Evolutionary conservation across 2,329 filamentous ascomycete species (phyloP).

Genomic region (Teratosphaeria destructans): DNA sequence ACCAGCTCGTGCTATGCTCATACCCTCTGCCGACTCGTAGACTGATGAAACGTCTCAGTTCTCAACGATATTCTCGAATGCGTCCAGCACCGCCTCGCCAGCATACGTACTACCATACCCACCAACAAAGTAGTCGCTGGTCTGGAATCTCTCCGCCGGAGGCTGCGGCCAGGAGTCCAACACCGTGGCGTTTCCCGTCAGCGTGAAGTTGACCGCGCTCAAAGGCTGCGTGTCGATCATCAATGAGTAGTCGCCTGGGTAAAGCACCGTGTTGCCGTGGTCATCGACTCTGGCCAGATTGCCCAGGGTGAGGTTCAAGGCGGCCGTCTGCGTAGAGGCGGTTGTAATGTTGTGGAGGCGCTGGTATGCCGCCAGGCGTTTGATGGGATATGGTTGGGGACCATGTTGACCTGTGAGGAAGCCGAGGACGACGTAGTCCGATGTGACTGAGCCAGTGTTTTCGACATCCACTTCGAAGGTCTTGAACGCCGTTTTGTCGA

Average conservation of each 20-base stretch:
- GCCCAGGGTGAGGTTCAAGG: conserved; percentile 29
- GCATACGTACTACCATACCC: conserved; percentile 3
- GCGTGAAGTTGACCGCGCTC: conserved; percentile 15
- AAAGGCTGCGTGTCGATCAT: conserved; percentile 31
- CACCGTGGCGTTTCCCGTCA: conserved; percentile 5
- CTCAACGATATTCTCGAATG: neutral
- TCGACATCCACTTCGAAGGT: conserved; percentile 27
- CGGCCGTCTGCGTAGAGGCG: conserved; percentile 13
- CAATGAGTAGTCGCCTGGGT: conserved; percentile 33
- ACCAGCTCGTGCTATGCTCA: too few species aligned
- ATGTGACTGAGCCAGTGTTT: conserved; percentile 28
- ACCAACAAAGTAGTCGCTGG: conserved; percentile 3
- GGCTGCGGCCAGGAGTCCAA: conserved; percentile 4
- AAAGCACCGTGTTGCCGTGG: conserved; percentile 29
- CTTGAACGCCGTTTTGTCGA: conserved; percentile 28
- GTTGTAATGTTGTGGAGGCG: conserved; percentile 10
- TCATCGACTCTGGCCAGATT: conserved; percentile 29
- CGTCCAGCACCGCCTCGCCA: neutral
- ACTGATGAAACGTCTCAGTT: neutral
- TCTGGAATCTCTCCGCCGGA: conserved; percentile 1
- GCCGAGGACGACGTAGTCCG: conserved; percentile 33
- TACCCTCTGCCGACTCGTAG: too few species aligned
- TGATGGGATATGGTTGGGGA: conserved; percentile 31
- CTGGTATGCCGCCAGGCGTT: conserved; percentile 27
- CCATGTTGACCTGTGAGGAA: conserved; percentile 31